phyloP scores from a whole-genome alignment of 2,329 filamentous ascomycete genomes.

The Aspergillus spinulosporus region DNA sequence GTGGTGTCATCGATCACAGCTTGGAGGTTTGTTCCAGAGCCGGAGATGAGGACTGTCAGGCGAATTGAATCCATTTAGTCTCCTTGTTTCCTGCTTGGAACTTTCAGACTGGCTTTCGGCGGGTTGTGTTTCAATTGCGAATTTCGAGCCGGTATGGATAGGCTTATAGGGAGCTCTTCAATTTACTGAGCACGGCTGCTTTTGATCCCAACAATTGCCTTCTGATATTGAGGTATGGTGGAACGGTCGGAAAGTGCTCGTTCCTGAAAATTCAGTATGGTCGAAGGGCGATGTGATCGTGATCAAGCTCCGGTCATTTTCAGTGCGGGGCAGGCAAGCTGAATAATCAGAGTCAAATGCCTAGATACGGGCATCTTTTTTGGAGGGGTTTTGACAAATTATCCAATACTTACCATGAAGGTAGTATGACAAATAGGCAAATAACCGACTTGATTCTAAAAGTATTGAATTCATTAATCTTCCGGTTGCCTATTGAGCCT shows the following conservation, averaged over 20 bases:
- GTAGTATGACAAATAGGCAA: background rate
- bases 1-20: slow-evolving; percentile 67
- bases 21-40: slow-evolving; percentile 76
- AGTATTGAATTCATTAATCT: background rate
- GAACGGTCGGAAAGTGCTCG: background rate
- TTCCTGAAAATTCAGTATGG: background rate
- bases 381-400: too few species aligned
- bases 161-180: background rate
- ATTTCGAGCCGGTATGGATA: too few species aligned
- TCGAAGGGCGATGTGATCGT: background rate
- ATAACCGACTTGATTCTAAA: background rate
- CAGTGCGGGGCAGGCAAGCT: slow-evolving; percentile 4
- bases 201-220: background rate
- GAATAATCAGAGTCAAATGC: slow-evolving; percentile 1
- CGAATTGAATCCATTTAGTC: slow-evolving; percentile 42
- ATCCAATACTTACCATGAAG: too few species aligned
- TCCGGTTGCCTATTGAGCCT: background rate
- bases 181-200: background rate
- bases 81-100: background rate
- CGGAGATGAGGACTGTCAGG: slow-evolving; percentile 69
- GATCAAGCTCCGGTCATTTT: background rate
- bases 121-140: background rate
- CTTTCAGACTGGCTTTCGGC: too few species aligned
- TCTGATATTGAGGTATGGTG: background rate
- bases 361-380: too few species aligned